Evolutionary conservation across 352 stramenopile genomes (phyloP).

Genomic region (Pythium monospermum): DNA sequence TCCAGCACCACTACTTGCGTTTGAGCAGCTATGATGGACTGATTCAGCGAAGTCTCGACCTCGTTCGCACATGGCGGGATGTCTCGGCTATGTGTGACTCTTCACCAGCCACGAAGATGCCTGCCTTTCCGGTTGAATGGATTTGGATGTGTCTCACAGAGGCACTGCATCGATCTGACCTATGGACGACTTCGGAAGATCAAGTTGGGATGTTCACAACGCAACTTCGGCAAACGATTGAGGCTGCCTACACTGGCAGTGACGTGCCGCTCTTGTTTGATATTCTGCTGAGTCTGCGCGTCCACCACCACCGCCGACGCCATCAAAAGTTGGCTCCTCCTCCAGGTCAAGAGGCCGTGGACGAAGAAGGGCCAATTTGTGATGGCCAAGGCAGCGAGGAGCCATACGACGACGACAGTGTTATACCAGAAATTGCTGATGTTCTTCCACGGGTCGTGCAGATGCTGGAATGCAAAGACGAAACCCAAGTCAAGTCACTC

Average conservation of each 20-base stretch:
- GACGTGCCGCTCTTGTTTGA: slow-evolving; percentile 10
- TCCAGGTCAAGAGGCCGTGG: too few species aligned
- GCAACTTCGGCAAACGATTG: neutral
- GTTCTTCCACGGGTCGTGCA: slow-evolving; percentile 10
- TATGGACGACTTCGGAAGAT: neutral
- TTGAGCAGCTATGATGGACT: slow-evolving; percentile 25
- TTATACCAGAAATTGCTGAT: neutral
- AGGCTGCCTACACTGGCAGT: neutral
- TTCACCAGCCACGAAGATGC: neutral
- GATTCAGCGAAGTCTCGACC: slow-evolving; percentile 30
- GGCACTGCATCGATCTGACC: neutral
- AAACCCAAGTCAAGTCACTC: slow-evolving; percentile 10
- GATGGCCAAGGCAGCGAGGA: neutral
- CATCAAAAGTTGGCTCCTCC: too few species aligned
- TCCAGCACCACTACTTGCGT: slow-evolving; percentile 22
- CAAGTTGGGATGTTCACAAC: slow-evolving; percentile 9
- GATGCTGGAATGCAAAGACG: slow-evolving; percentile 18
- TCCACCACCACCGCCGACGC: neutral
- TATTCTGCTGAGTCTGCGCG: slow-evolving; percentile 8
- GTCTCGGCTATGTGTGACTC: slow-evolving; percentile 1
- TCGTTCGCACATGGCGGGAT: slow-evolving; percentile 31
- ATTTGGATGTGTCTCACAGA: slow-evolving; percentile 34
- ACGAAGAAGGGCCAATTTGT: too few species aligned
- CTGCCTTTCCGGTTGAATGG: slow-evolving; percentile 21
- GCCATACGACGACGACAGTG: neutral